A percentile compares a stretch with the other conserved stretches of the same genome.
Evolutionary conservation across 352 stramenopile species (phyloP).

Genomic region (Thalassiosira ordinaria): DNA sequence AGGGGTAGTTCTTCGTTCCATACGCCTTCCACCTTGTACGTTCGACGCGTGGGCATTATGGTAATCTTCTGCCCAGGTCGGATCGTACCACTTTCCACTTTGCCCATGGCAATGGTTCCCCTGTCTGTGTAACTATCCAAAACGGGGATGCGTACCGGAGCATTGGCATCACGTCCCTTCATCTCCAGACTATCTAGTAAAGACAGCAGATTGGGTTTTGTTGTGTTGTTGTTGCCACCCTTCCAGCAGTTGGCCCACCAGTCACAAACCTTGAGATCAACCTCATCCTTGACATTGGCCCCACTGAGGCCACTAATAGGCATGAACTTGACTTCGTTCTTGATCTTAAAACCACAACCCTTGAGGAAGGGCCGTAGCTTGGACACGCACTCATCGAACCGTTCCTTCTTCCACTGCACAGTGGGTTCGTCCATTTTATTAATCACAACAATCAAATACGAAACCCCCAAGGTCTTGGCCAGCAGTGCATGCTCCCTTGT

Average conservation of each 20-base stretch:
- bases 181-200: slow-evolving; percentile 84
- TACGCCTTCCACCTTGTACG: slow-evolving; percentile 87
- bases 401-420: slow-evolving; percentile 55
- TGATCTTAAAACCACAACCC: slow-evolving; percentile 89
- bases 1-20: slow-evolving; percentile 88
- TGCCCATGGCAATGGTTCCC: slow-evolving; percentile 86
- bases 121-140: slow-evolving; percentile 89
- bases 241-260: slow-evolving; percentile 93
- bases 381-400: slow-evolving; percentile 88
- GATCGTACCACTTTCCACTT: slow-evolving; percentile 85
- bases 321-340: slow-evolving; percentile 86
- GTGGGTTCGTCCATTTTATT: slow-evolving; percentile 92
- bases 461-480: slow-evolving; percentile 84
- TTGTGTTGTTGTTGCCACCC: slow-evolving; percentile 85
- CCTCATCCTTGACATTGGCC: slow-evolving; percentile 89
- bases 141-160: slow-evolving; percentile 84
- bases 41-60: slow-evolving; percentile 82
- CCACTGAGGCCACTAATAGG: slow-evolving; percentile 77
- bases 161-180: slow-evolving; percentile 78
- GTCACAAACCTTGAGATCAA: slow-evolving; percentile 84
- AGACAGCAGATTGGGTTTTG: slow-evolving; percentile 80
- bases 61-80: slow-evolving; percentile 82
- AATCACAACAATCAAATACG: slow-evolving; percentile 88
- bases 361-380: slow-evolving; percentile 88
- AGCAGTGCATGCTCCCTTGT: slow-evolving; percentile 78